Evolutionary conservation across 345 rosid genomes (phyloP).

Genomic region (Eucalyptus guilfoylei): DNA sequence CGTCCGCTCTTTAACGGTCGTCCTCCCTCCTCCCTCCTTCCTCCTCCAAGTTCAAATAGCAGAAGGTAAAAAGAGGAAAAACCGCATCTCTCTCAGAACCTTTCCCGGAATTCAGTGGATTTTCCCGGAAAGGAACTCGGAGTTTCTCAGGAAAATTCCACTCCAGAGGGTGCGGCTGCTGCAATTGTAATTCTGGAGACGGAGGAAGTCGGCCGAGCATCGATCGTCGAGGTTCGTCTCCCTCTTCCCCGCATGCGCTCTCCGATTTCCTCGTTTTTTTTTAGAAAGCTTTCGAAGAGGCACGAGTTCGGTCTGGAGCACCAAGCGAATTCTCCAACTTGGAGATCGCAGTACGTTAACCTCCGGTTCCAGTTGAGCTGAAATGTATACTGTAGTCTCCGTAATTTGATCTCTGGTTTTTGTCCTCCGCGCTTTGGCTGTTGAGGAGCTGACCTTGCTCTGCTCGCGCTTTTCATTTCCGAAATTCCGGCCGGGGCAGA

Average conservation of each 20-base stretch:
- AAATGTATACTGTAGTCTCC: neutral
- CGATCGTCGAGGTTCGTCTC: neutral
- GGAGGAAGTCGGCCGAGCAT: neutral
- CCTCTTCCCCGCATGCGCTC: neutral
- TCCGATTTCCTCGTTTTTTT: neutral
- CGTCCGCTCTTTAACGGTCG: neutral
- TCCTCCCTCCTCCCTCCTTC: neutral
- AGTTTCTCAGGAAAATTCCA: neutral
- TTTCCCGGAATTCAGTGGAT: neutral
- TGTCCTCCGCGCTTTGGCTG: neutral
- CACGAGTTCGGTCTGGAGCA: neutral
- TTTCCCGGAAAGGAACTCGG: neutral
- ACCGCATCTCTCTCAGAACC: neutral
- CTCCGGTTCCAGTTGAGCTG: neutral
- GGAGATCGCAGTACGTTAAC: neutral
- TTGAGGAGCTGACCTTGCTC: neutral
- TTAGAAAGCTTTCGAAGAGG: neutral
- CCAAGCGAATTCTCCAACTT: neutral
- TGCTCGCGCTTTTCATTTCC: neutral
- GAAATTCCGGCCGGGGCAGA: neutral
- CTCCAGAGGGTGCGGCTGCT: neutral
- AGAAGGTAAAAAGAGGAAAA: neutral
- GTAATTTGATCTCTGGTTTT: neutral
- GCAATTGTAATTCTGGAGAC: neutral
- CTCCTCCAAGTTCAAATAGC: neutral